Percentiles rank a stretch among this genome's conserved stretches.
phyloP scores from a whole-genome alignment of 345 rosid species.

The Euphorbia tirucalli region DNA sequence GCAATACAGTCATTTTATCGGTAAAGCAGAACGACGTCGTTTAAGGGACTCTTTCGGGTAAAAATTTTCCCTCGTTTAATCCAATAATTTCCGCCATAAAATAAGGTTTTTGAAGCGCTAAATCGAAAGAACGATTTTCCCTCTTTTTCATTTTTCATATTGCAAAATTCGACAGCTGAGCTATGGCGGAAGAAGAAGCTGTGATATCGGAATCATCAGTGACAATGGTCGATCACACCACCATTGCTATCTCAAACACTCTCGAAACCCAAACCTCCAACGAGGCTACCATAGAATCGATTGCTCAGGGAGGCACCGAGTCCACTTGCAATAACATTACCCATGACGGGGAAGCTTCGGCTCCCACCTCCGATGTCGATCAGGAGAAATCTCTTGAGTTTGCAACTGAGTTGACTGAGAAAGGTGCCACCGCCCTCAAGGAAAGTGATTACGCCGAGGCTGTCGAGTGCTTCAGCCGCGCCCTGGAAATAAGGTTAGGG shows the following conservation, averaged over 20 bases:
- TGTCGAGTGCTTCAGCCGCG: constrained; percentile 88
- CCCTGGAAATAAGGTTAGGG: constrained; percentile 81
- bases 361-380: constrained; percentile 37
- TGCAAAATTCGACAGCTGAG: not conserved
- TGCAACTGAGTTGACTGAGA: constrained; percentile 61
- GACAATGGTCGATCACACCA: constrained; percentile 9
- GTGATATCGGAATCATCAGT: constrained; percentile 20
- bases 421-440: constrained; percentile 54
- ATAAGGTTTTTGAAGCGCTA: not conserved
- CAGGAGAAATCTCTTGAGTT: constrained; percentile 57
- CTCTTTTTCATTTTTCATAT: not conserved
- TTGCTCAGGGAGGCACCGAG: constrained; percentile 41
- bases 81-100: not conserved
- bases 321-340: constrained; percentile 52
- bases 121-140: not conserved
- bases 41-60: not conserved
- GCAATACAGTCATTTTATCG: not conserved
- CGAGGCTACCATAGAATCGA: constrained; percentile 25
- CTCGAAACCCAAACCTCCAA: constrained; percentile 13
- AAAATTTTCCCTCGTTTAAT: constrained; percentile 5
- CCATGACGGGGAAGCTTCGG: constrained; percentile 46
- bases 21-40: constrained; percentile 1
- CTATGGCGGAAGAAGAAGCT: constrained; percentile 17
- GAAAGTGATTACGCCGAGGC: constrained; percentile 70
- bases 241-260: too few relatives aligned